A percentile compares a stretch with the other conserved stretches of the same genome.
phyloP scores from a whole-genome alignment of 148 eudicot species.

The Fallopia convolvulus region DNA sequence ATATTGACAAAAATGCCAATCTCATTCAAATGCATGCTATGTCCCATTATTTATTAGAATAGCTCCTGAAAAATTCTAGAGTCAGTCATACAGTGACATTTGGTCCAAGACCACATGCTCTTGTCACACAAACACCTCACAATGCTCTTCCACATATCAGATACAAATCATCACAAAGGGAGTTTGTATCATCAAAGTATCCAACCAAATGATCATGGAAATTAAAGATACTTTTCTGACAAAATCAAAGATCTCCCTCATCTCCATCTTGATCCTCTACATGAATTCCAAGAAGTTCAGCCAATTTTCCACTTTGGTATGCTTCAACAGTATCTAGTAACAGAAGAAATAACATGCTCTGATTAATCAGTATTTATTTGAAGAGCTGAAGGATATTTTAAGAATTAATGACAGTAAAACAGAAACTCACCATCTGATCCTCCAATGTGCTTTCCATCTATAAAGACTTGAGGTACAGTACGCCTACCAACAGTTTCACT shows the following conservation, averaged over 20 bases:
- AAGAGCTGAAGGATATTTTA: background rate
- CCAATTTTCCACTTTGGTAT: conserved; percentile 57
- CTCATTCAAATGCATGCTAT: conserved; percentile 4
- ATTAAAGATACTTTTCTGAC: background rate
- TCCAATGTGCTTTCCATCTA: conserved; percentile 88
- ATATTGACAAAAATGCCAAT: conserved; percentile 1
- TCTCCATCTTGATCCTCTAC: conserved; percentile 22
- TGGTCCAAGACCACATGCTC: conserved; percentile 1
- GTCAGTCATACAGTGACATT: conserved; percentile 7
- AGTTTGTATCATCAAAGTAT: background rate
- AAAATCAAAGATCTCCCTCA: conserved; percentile 28
- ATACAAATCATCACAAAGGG: background rate
- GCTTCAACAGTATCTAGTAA: conserved; percentile 64
- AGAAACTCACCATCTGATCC: conserved; percentile 85
- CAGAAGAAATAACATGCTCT: background rate
- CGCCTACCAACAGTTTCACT: conserved; percentile 66
- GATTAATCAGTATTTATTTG: background rate
- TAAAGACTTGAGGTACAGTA: conserved; percentile 95
- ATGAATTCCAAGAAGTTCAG: conserved; percentile 62
- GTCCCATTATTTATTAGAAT: background rate
- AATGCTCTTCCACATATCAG: background rate
- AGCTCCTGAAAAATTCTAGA: background rate
- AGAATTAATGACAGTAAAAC: background rate
- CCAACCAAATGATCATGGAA: background rate
- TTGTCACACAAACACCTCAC: background rate